Evolutionary conservation across 257 asterid genomes (phyloP).

Genomic region (Nicotiana sylvestris): DNA sequence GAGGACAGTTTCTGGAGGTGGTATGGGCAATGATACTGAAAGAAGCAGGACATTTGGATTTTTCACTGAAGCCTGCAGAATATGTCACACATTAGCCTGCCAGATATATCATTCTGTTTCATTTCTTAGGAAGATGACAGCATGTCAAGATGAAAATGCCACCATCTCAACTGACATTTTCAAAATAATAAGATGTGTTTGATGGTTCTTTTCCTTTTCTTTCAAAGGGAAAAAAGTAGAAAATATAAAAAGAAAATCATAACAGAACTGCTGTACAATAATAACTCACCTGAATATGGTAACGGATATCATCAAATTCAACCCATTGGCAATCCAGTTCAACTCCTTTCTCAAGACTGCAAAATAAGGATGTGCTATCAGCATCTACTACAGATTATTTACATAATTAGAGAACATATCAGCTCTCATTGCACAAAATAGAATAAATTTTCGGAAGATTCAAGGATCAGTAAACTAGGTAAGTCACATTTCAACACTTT

Average conservation of each 20-base stretch:
- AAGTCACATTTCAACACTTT: background rate
- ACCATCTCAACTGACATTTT: background rate
- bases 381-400: slow-evolving; percentile 6
- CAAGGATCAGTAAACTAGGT: background rate
- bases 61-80: slow-evolving; percentile 70
- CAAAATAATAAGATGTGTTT: background rate
- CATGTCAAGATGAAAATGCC: background rate
- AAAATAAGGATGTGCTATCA: slow-evolving; percentile 10
- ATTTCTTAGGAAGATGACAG: background rate
- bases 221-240: background rate
- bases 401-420: background rate
- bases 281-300: slow-evolving; percentile 76
- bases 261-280: background rate
- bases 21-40: slow-evolving; percentile 75
- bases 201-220: background rate
- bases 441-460: background rate
- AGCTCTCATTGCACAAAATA: background rate
- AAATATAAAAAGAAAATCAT: background rate
- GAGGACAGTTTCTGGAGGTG: slow-evolving; percentile 84
- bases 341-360: slow-evolving; percentile 90
- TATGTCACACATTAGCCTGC: slow-evolving; percentile 1
- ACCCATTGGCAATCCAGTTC: slow-evolving; percentile 90
- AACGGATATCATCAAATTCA: slow-evolving; percentile 90
- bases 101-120: background rate
- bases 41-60: slow-evolving; percentile 68